phyloP scores from a whole-genome alignment of 2,329 filamentous ascomycete genomes.

The Colletotrichum zoysiae region DNA sequence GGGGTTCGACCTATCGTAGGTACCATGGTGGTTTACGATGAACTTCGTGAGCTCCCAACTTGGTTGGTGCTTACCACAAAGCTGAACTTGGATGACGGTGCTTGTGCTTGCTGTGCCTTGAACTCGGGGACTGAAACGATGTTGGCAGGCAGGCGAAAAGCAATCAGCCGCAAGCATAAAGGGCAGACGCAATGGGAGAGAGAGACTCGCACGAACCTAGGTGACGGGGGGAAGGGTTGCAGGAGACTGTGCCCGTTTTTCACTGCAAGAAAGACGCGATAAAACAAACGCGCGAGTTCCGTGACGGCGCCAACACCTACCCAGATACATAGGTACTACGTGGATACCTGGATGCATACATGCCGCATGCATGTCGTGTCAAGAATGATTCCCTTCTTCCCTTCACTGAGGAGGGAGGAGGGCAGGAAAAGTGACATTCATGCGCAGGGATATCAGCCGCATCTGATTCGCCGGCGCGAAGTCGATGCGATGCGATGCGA shows the following conservation, averaged over 20 bases:
- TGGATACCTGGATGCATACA: no score
- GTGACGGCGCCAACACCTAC: slow-evolving; percentile 15
- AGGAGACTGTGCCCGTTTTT: no score
- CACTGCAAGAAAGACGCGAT: slow-evolving; percentile 26
- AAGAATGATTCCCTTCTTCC: neutral
- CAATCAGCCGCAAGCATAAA: neutral
- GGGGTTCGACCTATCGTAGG: no score
- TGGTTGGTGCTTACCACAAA: no score
- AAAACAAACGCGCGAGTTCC: slow-evolving; percentile 31
- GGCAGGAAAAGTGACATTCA: slow-evolving; percentile 13
- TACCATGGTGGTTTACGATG: no score
- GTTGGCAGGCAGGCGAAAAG: no score
- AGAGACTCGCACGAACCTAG: slow-evolving; percentile 20
- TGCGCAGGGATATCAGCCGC: slow-evolving; percentile 13
- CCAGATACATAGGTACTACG: no score
- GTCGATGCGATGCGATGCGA: no score
- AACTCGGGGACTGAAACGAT: neutral
- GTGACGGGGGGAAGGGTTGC: neutral
- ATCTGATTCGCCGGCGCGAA: slow-evolving; percentile 24
- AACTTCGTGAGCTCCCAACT: no score
- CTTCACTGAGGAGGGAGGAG: neutral
- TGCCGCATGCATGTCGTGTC: neutral
- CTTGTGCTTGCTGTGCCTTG: neutral
- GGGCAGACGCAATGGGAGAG: neutral
- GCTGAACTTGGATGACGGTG: neutral